A percentile compares a stretch with the other conserved stretches of the same genome.
Evolutionary conservation across 768 basidiomycete genomes (phyloP).

Genomic region (Trametes villosa): DNA sequence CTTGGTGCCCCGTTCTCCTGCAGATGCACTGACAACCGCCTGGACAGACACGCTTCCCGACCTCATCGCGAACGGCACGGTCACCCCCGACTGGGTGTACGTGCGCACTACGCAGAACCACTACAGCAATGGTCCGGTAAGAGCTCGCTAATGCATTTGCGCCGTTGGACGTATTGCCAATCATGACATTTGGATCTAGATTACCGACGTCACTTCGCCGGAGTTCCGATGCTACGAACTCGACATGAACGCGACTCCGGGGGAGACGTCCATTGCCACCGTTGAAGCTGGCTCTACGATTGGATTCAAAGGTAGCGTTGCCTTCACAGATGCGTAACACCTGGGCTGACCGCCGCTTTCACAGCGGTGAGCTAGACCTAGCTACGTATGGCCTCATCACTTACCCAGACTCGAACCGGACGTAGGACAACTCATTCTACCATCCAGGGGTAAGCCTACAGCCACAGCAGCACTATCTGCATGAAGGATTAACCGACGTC

Average conservation of each 20-base stretch:
- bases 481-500: not conserved
- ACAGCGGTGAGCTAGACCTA: not conserved
- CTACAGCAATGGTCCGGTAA: conserved; percentile 33
- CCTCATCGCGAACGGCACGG: conserved; percentile 29
- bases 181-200: conserved; percentile 13
- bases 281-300: conserved; percentile 35
- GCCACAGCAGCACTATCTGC: no score
- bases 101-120: conserved; percentile 36
- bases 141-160: conserved; percentile 29
- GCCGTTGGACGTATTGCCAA: not conserved
- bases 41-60: conserved; percentile 37
- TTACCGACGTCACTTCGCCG: conserved; percentile 33
- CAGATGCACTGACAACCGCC: not conserved
- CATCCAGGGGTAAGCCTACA: conserved; percentile 30
- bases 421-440: conserved; percentile 29
- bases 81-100: conserved; percentile 33
- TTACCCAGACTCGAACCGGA: not conserved
- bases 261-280: conserved; percentile 30
- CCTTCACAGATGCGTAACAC: not conserved
- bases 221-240: conserved; percentile 40
- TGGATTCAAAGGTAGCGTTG: conserved; percentile 32
- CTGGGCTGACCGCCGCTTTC: not conserved
- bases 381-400: not conserved
- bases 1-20: not conserved
- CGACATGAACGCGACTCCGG: conserved; percentile 31